Percentiles rank a stretch among this genome's conserved stretches.
phyloP scores from a whole-genome alignment of 1,284 basidiomycete genomes.

The Uromyces viciae-fabae region DNA sequence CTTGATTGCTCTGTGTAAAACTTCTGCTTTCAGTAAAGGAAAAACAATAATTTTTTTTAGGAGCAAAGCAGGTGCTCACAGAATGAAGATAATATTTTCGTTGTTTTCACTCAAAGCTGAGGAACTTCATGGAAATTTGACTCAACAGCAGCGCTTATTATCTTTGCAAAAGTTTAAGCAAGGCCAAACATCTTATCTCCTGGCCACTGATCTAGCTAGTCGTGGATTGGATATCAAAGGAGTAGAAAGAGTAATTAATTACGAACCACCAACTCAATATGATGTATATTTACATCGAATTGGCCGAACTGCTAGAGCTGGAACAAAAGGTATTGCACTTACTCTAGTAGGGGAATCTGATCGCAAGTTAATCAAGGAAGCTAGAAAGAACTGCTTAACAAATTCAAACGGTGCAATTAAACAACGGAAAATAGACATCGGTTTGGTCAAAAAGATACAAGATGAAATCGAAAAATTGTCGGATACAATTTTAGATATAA shows the following conservation, averaged over 20 bases:
- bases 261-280: constrained; percentile 91
- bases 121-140: constrained; percentile 89
- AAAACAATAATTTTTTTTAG: constrained; percentile 88
- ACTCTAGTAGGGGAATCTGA: constrained; percentile 94
- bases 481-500: constrained; percentile 72
- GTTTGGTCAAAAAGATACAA: constrained; percentile 69
- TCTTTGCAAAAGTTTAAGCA: constrained; percentile 83
- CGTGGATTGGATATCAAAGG: constrained; percentile 54
- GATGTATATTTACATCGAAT: constrained; percentile 94
- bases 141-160: constrained; percentile 85
- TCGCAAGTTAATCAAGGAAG: constrained; percentile 91
- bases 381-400: constrained; percentile 75
- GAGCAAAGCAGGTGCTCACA: constrained; percentile 93
- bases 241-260: constrained; percentile 63
- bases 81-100: constrained; percentile 88
- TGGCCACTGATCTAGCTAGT: constrained; percentile 92
- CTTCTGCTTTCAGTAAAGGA: constrained; percentile 68
- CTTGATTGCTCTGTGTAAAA: constrained; percentile 76
- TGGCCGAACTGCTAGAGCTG: constrained; percentile 91
- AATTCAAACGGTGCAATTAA: constrained; percentile 74
- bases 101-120: constrained; percentile 80
- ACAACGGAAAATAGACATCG: constrained; percentile 82
- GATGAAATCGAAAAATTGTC: constrained; percentile 70
- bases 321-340: constrained; percentile 86
- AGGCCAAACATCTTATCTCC: constrained; percentile 76